Evolutionary conservation across 2,329 filamentous ascomycete genomes (phyloP).

Genomic region (Annulohypoxylon truncatum): DNA sequence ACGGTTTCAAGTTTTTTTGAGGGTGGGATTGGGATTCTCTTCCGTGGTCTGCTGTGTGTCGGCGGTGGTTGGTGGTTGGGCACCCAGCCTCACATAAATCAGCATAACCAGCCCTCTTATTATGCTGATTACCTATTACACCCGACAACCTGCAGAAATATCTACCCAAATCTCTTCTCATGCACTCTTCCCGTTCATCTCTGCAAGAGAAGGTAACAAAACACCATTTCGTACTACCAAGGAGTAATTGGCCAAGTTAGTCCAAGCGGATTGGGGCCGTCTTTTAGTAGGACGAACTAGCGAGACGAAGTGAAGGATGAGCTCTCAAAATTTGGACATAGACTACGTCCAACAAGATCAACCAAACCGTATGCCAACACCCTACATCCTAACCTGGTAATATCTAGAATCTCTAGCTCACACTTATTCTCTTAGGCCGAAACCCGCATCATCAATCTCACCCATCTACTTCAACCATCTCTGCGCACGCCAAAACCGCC

Average conservation of each 20-base stretch:
- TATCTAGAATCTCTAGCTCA: constrained; percentile 10
- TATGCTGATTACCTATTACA: constrained; percentile 17
- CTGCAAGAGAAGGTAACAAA: constrained; percentile 26
- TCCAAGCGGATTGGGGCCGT: constrained; percentile 33
- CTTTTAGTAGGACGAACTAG: constrained; percentile 16
- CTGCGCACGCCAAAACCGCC: constrained; percentile 37
- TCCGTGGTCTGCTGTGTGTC: constrained; percentile 8
- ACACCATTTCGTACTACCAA: constrained; percentile 28
- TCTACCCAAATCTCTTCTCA: constrained; percentile 24
- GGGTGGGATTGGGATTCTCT: constrained; percentile 4
- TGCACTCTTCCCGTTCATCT: constrained; percentile 31
- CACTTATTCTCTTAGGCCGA: constrained; percentile 33
- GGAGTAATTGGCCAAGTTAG: constrained; percentile 35
- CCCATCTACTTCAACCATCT: constrained; percentile 24
- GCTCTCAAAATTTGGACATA: constrained; percentile 37
- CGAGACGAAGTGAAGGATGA: constrained; percentile 40
- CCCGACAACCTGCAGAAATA: constrained; percentile 20
- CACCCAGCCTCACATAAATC: constrained; percentile 32
- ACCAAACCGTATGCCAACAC: constrained; percentile 38
- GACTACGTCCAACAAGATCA: constrained; percentile 38
- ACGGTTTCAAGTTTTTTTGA: constrained; percentile 18
- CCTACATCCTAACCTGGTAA: neutral
- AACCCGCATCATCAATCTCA: constrained; percentile 31
- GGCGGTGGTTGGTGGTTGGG: constrained; percentile 39
- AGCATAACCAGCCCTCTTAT: constrained; percentile 39